These are phyloP conservation scores for Pholiota microspora DNA, from an alignment of 768 basidiomycete species.

Conservation along the genomic window DNA sequence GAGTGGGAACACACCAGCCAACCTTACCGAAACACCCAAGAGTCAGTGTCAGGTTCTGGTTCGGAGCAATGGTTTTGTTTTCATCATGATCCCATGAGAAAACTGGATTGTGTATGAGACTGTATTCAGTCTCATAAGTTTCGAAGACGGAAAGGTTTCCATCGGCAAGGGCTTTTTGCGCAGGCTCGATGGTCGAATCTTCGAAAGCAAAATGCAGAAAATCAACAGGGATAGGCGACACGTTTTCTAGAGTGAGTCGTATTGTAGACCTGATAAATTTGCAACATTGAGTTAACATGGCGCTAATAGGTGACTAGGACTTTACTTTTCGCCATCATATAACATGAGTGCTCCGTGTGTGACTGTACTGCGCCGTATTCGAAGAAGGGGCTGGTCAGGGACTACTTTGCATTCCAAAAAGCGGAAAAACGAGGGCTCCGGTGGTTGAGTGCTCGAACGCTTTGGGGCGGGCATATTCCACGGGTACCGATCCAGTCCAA, in stretches of 20 bases:
- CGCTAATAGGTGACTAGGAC: constrained; percentile 10
- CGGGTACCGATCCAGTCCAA: constrained; percentile 68
- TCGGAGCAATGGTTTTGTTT: constrained; percentile 55
- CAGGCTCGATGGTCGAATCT: constrained; percentile 81
- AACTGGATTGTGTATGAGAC: constrained; percentile 71
- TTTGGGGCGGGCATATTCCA: constrained; percentile 55
- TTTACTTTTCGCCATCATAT: constrained; percentile 90
- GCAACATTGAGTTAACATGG: constrained; percentile 5
- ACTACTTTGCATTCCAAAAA: constrained; percentile 85
- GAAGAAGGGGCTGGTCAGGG: constrained; percentile 82
- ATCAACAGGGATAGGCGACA: constrained; percentile 78
- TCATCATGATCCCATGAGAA: constrained; percentile 73
- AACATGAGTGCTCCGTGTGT: constrained; percentile 95
- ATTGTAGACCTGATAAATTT: constrained; percentile 63
- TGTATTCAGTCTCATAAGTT: constrained; percentile 87
- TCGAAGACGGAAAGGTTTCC: constrained; percentile 81
- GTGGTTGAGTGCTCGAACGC: constrained; percentile 26
- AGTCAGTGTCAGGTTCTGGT: constrained; percentile 64
- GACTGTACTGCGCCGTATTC: constrained; percentile 84
- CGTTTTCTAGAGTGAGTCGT: constrained; percentile 87
- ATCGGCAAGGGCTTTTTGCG: constrained; percentile 75
- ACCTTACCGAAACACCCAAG: constrained; percentile 86
- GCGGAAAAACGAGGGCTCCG: constrained; percentile 30
- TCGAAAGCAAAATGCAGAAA: constrained; percentile 87
- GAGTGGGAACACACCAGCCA: constrained; percentile 69